Base-by-base conservation (phyloP, 495 filamentous ascomycete genomes). In the Pseudotulostoma volvatum region DNA sequence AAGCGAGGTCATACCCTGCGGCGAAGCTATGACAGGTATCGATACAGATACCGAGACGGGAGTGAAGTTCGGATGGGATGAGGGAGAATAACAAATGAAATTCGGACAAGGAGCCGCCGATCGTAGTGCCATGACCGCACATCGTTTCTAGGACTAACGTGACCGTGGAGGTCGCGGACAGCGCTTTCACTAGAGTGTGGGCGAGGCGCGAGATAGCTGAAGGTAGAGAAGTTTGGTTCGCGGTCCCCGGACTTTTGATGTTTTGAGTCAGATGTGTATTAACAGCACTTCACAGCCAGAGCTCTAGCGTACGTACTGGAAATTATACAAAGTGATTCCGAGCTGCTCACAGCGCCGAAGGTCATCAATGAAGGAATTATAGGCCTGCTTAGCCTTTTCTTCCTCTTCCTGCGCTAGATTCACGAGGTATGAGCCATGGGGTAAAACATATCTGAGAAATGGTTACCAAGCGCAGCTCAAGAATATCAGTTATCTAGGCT, bases 1-100 rank as follows among this genome's bases (percentile, higher is more conserved):
- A 69, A 39, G 80, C 74, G 25, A 97, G 67, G 59, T 97, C 90
- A 54, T 96, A 92, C 4, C 90, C 90, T 0, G 83, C 86, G 5
- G 86, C 77, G 50, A 95, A 95, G 46, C 84, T 73, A 62, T 97
- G 90, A 61, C 88, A 95, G 3, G 90, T 96, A 52, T 97, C 90
- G 31, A 97, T 73, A 58, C 90, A 97, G 25, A 97, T 84, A 20
- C 90, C 90, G 8, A 97, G 79, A n/a, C 90, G 75, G 15, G 66
- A 51, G 57, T 95, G 93, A 55, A 90, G 70, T 16, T 81, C 70
- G 16, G 51, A 35, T 0, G 60, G 59, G 23, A 95, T 75, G 0
- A 70, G 67, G 18, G 65, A 66, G 45, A 97, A 85, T 38, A 95
- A 81, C 48, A 83, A 81, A 11, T 76, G 68, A 18, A 97, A 71